Evolutionary conservation across 805 yeast species (phyloP), one percentile per base, ranked within the genome.

Genomic region (Ogataea methanolica): DNA sequence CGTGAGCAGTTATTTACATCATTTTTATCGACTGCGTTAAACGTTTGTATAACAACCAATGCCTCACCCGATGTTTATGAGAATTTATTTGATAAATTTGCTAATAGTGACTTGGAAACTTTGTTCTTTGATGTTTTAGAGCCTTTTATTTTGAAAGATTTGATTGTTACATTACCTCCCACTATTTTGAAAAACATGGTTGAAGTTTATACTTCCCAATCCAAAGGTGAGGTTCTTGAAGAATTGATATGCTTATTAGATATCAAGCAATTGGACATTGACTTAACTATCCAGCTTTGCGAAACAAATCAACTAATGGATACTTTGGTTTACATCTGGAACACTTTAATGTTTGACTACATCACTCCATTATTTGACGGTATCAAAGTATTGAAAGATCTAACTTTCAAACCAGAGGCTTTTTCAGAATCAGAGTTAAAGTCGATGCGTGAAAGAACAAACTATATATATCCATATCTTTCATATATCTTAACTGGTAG

Each of bases 401-500:
- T 49, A 16, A 47, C 45, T 31, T 51, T 61, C 43, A 48, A 31
- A 5, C 14, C n/a, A 4, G 43, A 43, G n/a, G 17, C 17, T 1
- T 36, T 45, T 17, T 19, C 53, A 12, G 56, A 48, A 6, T 36
- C 40, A 4, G 56, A 58, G 38, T 45, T 44, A 3, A 23, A 21
- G 3, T 33, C 17, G 12, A 17, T 51, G 16, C 47, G 46, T 2
- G 33, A 48, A 4, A 62, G 59, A 47, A 59, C 62, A 1, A 52
- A 52, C 33, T 72, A 71, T 51, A 68, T 80, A 2, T 84, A 69
- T 55, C 74, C 82, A 0, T 92, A 85, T 59, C 61, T 91, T 50
- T 75, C 89, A 0, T 85, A 80, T 57, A 68, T 82, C 11, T 68
- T 88, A 26, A 83, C 92, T 0, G 95, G 96, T 0, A 71, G 94